phyloP scores from a whole-genome alignment of 305 asterid genomes.

The Fraxinus dipetala region DNA sequence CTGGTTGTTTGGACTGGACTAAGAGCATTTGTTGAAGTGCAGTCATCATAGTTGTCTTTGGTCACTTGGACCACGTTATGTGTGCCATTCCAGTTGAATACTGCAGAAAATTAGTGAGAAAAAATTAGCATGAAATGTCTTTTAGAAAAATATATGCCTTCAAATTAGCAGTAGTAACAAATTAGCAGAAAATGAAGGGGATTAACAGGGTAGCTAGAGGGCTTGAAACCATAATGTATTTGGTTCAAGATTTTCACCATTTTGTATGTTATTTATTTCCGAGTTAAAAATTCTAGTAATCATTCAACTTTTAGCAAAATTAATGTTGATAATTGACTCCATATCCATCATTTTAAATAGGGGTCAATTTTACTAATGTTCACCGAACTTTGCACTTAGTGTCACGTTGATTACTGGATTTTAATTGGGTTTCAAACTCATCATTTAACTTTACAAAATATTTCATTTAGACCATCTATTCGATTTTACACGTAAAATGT shows the following conservation, averaged over 20 bases:
- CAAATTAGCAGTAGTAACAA: background rate
- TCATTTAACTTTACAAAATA: background rate
- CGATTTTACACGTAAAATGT: too few relatives aligned
- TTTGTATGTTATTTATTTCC: background rate
- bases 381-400: background rate
- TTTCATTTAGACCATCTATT: too few relatives aligned
- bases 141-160: background rate
- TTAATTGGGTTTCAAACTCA: background rate
- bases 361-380: background rate
- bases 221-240: background rate
- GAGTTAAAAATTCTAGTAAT: background rate
- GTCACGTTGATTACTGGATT: background rate
- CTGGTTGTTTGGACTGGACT: conserved; percentile 11
- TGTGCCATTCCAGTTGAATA: conserved; percentile 21
- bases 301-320: background rate
- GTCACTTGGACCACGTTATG: conserved; percentile 25
- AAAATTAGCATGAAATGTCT: background rate
- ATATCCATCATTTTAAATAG: background rate
- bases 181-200: background rate
- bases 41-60: conserved; percentile 10
- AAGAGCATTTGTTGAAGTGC: conserved; percentile 8
- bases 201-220: background rate
- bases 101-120: conserved; percentile 1
- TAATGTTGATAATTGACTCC: background rate
- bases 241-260: conserved; percentile 1